Evolutionary conservation across 495 filamentous ascomycete genomes (phyloP).

Genomic region (Penicillium longicatenatum): DNA sequence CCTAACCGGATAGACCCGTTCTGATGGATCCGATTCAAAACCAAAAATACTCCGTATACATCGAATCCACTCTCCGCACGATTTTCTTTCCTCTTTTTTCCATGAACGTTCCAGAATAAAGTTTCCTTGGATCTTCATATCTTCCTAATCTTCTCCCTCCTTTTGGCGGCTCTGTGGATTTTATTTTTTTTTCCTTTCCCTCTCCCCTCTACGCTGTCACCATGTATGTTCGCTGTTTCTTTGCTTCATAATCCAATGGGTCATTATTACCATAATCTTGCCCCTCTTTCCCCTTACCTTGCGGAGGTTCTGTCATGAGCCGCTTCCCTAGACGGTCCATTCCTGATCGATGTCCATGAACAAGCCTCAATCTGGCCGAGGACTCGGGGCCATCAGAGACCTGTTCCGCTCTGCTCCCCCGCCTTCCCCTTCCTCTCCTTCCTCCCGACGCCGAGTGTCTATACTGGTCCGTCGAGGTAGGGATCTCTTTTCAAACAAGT

Average conservation of each 20-base stretch:
- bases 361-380: constrained; percentile 39
- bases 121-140: constrained; percentile 13
- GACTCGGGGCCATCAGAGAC: constrained; percentile 39
- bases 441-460: constrained; percentile 37
- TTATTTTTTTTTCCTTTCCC: constrained; percentile 4
- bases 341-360: constrained; percentile 45
- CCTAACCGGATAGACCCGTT: constrained; percentile 36
- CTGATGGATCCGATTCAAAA: constrained; percentile 33
- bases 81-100: constrained; percentile 19
- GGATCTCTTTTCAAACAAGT: constrained; percentile 43
- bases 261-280: constrained; percentile 12
- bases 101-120: constrained; percentile 33
- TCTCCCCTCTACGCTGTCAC: constrained; percentile 1
- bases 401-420: constrained; percentile 40
- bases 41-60: constrained; percentile 30
- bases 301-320: constrained; percentile 24
- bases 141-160: constrained; percentile 14
- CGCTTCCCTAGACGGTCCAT: constrained; percentile 28
- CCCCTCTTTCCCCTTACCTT: constrained; percentile 6
- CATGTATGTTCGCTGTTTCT: constrained; percentile 37
- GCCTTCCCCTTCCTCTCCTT: constrained; percentile 31
- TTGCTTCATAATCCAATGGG: constrained; percentile 28
- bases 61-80: constrained; percentile 23
- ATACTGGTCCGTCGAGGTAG: constrained; percentile 45
- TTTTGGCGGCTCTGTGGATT: constrained; percentile 4